Evolutionary conservation across 176 grass and related monocot species (phyloP).

Genomic region (Cenchrus americanus): DNA sequence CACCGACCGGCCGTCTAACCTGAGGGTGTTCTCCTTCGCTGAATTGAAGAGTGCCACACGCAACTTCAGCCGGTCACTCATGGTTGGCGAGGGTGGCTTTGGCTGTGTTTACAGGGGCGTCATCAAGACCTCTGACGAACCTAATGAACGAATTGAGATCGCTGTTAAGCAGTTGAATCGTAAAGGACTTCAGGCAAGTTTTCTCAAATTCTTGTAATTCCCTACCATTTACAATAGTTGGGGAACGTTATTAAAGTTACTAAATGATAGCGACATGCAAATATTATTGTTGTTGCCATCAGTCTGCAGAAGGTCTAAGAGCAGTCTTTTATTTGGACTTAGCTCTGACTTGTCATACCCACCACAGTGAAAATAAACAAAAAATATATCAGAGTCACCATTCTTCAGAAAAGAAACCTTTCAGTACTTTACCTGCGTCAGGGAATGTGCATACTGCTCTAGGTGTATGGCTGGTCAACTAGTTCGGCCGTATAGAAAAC

Average conservation of each 20-base stretch:
- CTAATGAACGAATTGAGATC: slow-evolving; percentile 56
- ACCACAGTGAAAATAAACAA: background rate
- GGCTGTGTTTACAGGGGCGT: slow-evolving; percentile 82
- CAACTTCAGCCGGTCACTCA: slow-evolving; percentile 85
- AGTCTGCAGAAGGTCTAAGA: background rate
- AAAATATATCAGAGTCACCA: background rate
- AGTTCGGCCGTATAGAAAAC: background rate
- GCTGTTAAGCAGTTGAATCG: slow-evolving; percentile 96
- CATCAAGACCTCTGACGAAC: slow-evolving; percentile 67
- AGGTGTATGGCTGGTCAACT: slow-evolving; percentile 13
- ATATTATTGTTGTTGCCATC: background rate
- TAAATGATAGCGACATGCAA: background rate
- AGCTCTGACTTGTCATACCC: background rate
- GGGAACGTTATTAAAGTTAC: background rate
- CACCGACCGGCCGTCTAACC: slow-evolving; percentile 75
- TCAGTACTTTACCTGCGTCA: background rate
- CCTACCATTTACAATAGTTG: background rate
- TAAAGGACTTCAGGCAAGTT: slow-evolving; percentile 91
- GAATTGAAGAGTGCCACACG: slow-evolving; percentile 83
- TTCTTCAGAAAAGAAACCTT: slow-evolving; percentile 1
- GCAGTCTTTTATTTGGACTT: slow-evolving; percentile 1
- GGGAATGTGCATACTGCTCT: slow-evolving; percentile 10
- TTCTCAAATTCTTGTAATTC: slow-evolving; percentile 1
- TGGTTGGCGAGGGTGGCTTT: slow-evolving; percentile 98
- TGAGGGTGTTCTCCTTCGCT: slow-evolving; percentile 82